Conservation (phyloP, 495 filamentous ascomycete species). For the Aspergillus cristatus region DNA sequence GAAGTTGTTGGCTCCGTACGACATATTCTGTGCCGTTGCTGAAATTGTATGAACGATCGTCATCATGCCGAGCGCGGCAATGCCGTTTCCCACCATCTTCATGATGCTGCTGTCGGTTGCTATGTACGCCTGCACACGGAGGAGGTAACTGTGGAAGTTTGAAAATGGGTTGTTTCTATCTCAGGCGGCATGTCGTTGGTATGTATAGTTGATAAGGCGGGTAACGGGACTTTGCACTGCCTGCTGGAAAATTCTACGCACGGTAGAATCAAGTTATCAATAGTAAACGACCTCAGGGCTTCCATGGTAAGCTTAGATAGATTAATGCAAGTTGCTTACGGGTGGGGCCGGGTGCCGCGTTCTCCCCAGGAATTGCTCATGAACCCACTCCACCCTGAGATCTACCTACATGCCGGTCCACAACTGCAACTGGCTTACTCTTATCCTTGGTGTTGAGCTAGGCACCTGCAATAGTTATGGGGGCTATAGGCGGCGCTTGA, state of each 20-base stretch:
- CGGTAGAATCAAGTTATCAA: too few relatives aligned
- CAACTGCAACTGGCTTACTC: neutral
- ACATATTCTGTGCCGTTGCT: slow-evolving; percentile 20
- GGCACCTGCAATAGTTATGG: too few relatives aligned
- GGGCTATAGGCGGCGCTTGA: too few relatives aligned
- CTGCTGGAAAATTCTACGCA: too few relatives aligned
- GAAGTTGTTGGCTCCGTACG: slow-evolving; percentile 20
- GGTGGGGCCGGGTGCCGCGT: neutral
- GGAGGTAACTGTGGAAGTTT: neutral
- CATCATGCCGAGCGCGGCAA: neutral
- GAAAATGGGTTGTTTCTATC: neutral
- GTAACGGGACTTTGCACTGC: too few relatives aligned
- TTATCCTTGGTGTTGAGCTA: too few relatives aligned
- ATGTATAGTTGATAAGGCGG: neutral
- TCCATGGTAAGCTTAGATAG: too few relatives aligned
- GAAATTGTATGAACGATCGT: slow-evolving; percentile 4
- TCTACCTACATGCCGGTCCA: neutral
- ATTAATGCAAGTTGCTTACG: slow-evolving; percentile 2
- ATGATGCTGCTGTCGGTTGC: slow-evolving; percentile 3
- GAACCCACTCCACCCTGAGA: neutral
- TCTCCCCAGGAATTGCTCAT: neutral
- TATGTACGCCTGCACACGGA: neutral
- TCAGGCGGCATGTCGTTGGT: neutral
- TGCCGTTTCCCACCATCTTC: slow-evolving; percentile 1
- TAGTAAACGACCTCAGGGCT: too few relatives aligned